Percentiles rank a stretch among this genome's conserved stretches.
Evolutionary conservation across 768 basidiomycete genomes (phyloP).

Genomic region (Cytidiella melzeri): DNA sequence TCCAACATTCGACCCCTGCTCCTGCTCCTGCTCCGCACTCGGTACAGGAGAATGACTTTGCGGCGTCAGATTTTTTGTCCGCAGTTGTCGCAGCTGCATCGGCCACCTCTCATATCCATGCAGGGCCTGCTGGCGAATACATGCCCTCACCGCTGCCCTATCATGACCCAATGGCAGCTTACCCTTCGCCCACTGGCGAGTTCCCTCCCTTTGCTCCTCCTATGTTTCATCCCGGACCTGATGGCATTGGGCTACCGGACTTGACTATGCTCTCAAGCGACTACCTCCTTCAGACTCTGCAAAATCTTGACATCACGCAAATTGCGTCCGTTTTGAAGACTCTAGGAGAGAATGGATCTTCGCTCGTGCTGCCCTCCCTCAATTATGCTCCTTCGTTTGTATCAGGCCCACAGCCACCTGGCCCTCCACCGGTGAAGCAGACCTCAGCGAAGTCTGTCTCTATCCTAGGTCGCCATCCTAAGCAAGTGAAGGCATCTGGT

Average conservation of each 20-base stretch:
- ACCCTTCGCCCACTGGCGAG: slow-evolving; percentile 21
- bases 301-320: slow-evolving; percentile 68
- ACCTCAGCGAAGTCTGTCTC: slow-evolving; percentile 37
- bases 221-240: slow-evolving; percentile 21
- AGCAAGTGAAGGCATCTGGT: slow-evolving; percentile 22
- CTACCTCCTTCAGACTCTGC: slow-evolving; percentile 65
- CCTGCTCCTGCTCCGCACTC: slow-evolving; percentile 3
- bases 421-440: slow-evolving; percentile 34
- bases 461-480: slow-evolving; percentile 35
- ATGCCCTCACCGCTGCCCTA: slow-evolving; percentile 19
- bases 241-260: slow-evolving; percentile 24
- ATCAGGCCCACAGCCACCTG: slow-evolving; percentile 22
- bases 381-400: slow-evolving; percentile 18
- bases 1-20: slow-evolving; percentile 1
- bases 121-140: slow-evolving; percentile 16
- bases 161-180: slow-evolving; percentile 27
- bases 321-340: slow-evolving; percentile 62
- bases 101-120: slow-evolving; percentile 32
- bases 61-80: slow-evolving; percentile 52
- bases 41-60: slow-evolving; percentile 19
- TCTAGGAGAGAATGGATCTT: slow-evolving; percentile 51
- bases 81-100: slow-evolving; percentile 63
- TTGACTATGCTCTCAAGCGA: slow-evolving; percentile 55
- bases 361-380: slow-evolving; percentile 20
- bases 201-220: slow-evolving; percentile 16